These are phyloP conservation scores for Penicillium corylophilum DNA, from an alignment of 2,329 filamentous ascomycete genomes.

Conservation along the genomic window DNA sequence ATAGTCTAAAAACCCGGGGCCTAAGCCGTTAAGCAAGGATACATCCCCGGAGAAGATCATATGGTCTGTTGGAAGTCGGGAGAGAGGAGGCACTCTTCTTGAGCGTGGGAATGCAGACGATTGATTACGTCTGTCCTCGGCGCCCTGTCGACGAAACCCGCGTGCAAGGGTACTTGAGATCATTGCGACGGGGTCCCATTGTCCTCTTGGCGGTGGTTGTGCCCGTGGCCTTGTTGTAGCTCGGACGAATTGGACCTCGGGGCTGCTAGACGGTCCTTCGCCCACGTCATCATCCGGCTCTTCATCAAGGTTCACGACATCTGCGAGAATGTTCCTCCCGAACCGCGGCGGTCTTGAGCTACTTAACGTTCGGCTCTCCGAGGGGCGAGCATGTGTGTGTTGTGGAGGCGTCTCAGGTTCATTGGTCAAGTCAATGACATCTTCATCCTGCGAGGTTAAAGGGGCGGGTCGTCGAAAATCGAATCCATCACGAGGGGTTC, in stretches of 20 bases:
- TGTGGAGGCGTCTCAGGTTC: conserved; percentile 42
- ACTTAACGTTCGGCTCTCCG: conserved; percentile 12
- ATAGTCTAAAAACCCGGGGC: conserved; percentile 10
- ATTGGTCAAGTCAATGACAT: conserved; percentile 50
- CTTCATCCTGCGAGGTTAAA: conserved; percentile 29
- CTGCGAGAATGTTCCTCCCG: conserved; percentile 36
- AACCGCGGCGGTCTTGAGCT: conserved; percentile 34
- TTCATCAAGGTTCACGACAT: conserved; percentile 44
- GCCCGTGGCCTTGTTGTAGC: conserved; percentile 23
- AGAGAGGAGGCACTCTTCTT: neutral
- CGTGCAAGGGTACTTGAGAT: neutral
- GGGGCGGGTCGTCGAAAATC: conserved; percentile 55
- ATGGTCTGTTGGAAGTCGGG: neutral
- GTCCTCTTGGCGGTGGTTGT: conserved; percentile 4
- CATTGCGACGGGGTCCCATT: conserved; percentile 4
- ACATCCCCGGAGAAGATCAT: neutral
- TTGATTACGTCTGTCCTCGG: neutral
- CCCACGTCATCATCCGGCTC: conserved; percentile 18
- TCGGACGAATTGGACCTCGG: conserved; percentile 54
- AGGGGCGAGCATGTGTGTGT: conserved; percentile 7
- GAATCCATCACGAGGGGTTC: conserved; percentile 53
- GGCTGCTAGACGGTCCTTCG: conserved; percentile 34
- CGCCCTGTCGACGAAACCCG: neutral
- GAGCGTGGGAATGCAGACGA: neutral
- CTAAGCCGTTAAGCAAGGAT: neutral